Conservation (phyloP, 805 yeast species). For the Lachancea waltii region DNA sequence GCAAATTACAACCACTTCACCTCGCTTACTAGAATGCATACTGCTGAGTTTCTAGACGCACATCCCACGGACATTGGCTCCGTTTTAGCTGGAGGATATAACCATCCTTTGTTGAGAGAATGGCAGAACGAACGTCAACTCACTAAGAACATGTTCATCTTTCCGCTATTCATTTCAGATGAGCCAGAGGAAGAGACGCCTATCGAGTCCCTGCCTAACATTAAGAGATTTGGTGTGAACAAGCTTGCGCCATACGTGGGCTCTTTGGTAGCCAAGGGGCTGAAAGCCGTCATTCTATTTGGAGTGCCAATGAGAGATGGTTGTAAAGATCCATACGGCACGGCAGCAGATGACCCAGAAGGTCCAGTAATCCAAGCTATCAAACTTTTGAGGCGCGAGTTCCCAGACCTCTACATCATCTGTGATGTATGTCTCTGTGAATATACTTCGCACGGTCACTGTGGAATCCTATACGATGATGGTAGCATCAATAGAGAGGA, state of each 20-base stretch:
- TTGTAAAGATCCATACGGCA: conserved; percentile 72
- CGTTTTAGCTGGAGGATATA: conserved; percentile 87
- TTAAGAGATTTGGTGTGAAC: conserved; percentile 80
- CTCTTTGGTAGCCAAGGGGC: conserved; percentile 69
- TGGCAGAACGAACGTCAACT: conserved; percentile 90
- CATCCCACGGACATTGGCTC: conserved; percentile 61
- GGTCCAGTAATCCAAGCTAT: conserved; percentile 89
- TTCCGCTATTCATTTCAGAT: conserved; percentile 84
- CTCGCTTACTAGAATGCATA: conserved; percentile 56
- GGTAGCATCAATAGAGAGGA: conserved; percentile 72
- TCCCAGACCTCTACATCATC: conserved; percentile 81
- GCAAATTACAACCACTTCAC: no score
- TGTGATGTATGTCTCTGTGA: conserved; percentile 97
- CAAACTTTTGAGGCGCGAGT: conserved; percentile 51
- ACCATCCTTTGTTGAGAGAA: conserved; percentile 77
- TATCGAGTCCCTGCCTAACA: conserved; percentile 79
- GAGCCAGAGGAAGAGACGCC: conserved; percentile 67
- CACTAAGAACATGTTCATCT: conserved; percentile 82
- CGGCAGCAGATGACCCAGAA: conserved; percentile 91
- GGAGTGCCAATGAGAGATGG: conserved; percentile 82
- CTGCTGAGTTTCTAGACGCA: conserved; percentile 60
- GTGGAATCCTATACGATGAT: conserved; percentile 84
- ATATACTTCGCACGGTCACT: conserved; percentile 96
- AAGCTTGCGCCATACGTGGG: conserved; percentile 66
- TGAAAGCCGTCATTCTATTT: conserved; percentile 78